These are phyloP conservation scores for Candida tammaniensis DNA, from an alignment of 805 yeast genomes.

Conservation along the genomic window DNA sequence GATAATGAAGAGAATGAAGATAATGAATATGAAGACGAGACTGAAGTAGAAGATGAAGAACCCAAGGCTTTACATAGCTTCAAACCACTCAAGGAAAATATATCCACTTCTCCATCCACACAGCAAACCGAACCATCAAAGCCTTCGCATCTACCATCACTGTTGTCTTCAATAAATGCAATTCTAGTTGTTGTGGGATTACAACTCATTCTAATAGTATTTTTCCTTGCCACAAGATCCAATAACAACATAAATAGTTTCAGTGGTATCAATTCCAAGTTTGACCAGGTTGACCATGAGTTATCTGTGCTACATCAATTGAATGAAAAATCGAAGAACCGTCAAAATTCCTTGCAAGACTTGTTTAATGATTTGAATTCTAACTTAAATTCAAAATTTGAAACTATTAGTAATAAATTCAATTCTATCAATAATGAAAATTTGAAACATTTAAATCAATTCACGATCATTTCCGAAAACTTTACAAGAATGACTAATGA, in stretches of 20 bases:
- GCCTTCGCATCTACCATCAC: too few species aligned
- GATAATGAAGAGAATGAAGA: slow-evolving; percentile 4
- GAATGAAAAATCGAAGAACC: slow-evolving; percentile 2
- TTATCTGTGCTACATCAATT: slow-evolving; percentile 2
- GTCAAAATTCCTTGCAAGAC: slow-evolving; percentile 4
- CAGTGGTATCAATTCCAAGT: slow-evolving; percentile 14
- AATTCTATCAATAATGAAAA: slow-evolving; percentile 2
- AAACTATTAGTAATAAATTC: slow-evolving; percentile 9
- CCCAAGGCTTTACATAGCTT: too few species aligned
- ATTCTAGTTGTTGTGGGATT: too few species aligned
- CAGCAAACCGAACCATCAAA: too few species aligned
- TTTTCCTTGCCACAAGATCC: background rate
- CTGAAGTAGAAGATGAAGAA: background rate
- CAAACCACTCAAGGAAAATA: too few species aligned
- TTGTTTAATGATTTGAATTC: slow-evolving; percentile 7
- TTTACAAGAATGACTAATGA: slow-evolving; percentile 5
- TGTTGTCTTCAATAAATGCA: too few species aligned
- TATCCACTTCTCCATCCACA: too few species aligned
- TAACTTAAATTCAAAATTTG: slow-evolving; percentile 8
- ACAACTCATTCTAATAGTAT: too few species aligned
- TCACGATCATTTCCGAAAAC: background rate
- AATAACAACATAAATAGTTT: slow-evolving; percentile 7
- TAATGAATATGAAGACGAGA: slow-evolving; percentile 4
- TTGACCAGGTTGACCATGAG: slow-evolving; percentile 13
- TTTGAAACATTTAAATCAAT: slow-evolving; percentile 1